Percentiles rank a stretch among this genome's conserved stretches.
phyloP scores from a whole-genome alignment of 495 filamentous ascomycete species.

The Lindgomyces ingoldianus region DNA sequence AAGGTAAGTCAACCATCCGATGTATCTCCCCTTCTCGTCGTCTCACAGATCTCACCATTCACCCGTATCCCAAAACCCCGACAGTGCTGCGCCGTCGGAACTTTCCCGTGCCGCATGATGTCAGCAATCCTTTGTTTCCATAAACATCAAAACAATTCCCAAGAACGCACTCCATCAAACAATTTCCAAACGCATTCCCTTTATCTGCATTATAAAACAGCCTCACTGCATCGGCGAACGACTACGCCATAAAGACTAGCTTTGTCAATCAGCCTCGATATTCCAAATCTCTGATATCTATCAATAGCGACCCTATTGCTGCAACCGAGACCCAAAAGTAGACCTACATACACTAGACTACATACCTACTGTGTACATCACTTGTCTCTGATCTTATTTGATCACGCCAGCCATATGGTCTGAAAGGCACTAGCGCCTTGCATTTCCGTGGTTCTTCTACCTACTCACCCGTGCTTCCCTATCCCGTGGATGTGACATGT shows the following conservation, averaged over 20 bases:
- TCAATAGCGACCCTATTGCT: not conserved
- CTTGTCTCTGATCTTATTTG: too few species aligned
- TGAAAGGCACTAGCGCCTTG: not conserved
- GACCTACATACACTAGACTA: not conserved
- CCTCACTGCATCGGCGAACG: too few species aligned
- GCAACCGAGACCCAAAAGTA: not conserved
- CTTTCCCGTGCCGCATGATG: too few species aligned
- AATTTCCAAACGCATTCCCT: not conserved
- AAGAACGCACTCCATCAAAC: not conserved
- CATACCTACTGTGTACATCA: too few species aligned
- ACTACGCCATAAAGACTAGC: too few species aligned
- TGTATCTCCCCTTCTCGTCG: too few species aligned
- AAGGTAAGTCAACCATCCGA: not conserved
- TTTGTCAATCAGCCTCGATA: not conserved
- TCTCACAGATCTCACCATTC: too few species aligned
- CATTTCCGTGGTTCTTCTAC: too few species aligned
- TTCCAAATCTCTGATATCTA: not conserved
- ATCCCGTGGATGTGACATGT: too few species aligned
- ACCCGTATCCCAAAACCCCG: too few species aligned
- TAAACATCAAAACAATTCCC: not conserved
- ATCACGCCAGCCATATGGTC: not conserved
- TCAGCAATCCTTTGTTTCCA: not conserved
- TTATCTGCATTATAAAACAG: not conserved
- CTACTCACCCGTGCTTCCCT: too few species aligned
- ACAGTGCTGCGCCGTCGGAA: too few species aligned